Conservation (phyloP, 176 grass and related monocot species). For the Oryza longistaminata region DNA sequence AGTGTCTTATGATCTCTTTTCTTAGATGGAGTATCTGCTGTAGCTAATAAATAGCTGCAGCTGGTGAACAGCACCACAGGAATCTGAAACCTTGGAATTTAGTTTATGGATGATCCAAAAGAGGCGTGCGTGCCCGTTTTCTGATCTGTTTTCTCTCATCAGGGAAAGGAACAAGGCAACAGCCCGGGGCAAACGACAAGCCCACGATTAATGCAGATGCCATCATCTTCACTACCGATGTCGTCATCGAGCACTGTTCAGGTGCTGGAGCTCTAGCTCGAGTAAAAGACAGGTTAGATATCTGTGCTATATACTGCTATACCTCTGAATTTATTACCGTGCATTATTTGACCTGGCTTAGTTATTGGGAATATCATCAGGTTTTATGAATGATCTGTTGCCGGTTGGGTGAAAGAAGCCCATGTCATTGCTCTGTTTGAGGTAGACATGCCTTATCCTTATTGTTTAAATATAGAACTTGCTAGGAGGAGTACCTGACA, state of each 20-base stretch:
- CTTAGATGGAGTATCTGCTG: not conserved
- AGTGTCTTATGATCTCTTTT: not conserved
- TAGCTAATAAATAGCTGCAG: not conserved
- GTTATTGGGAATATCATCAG: not conserved
- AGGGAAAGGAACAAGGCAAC: conserved; percentile 16
- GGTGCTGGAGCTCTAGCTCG: not conserved
- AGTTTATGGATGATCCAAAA: not conserved
- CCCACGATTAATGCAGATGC: not conserved
- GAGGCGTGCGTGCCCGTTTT: conserved; percentile 5
- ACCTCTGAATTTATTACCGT: not conserved
- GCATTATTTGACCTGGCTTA: not conserved
- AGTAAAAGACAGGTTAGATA: not conserved
- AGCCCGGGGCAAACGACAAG: not conserved
- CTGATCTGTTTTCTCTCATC: conserved; percentile 3
- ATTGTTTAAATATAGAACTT: conserved; percentile 5
- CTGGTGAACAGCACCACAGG: not conserved
- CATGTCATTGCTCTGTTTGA: not conserved
- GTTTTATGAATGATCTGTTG: conserved; percentile 6
- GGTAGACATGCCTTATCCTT: not conserved
- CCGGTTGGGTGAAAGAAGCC: not conserved
- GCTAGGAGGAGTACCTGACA: conserved; percentile 56
- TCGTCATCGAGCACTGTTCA: not conserved
- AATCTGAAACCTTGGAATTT: not conserved
- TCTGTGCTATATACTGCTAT: not conserved
- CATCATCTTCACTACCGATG: not conserved